Base-by-base conservation (phyloP, 257 asterid genomes). In the Fraxinus quadrangulata region DNA sequence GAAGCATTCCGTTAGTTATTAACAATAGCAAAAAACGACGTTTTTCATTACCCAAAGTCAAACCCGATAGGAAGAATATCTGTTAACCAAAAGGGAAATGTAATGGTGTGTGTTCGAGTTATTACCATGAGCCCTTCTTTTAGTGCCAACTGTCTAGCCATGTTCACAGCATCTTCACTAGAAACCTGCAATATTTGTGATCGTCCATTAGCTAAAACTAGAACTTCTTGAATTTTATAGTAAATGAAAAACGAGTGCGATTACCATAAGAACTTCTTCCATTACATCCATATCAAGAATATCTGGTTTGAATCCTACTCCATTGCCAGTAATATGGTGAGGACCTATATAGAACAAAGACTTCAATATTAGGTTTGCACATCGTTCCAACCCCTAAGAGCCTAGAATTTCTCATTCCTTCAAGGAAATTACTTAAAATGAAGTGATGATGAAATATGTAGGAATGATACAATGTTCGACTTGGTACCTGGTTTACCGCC, bases 261-360 rank as follows among this genome's bases (percentile, higher is more conserved):
- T 80, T 84, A 93, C 99, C 97, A 90, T 95, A 49, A 95, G 97
- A 81, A 93, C 98, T 88, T 90, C 98, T 72, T 95, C 99, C 98
- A 95, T 91, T 75, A 95, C 88, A 87, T 95, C 98, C 97, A 95
- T 90, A 73, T 95, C 99, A 16, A 95, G 83, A 79, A 95, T 95
- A 63, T 95, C 99, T 0, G 99, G 99, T 81, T 95, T 93, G 90
- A 95, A 95, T 70, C 99, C 99, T n/a, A 93, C 98, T 69, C 99
- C 99, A 74, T 91, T 95, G n/a, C 99, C 99, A 8, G 97, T 95
- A 21, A 95, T 95, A n/a, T 93, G 91, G 83, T 95, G 99, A 78
- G 99, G 99, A 75, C 99, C 98, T 95, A 80, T 7, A 73, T 12
- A 19, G 4, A 49, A 24, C 68, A 39, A 11, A 42, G 51, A 42